phyloP scores from a whole-genome alignment of 2,329 filamentous ascomycete species.

The Pyrenophora tritici-repentis region DNA sequence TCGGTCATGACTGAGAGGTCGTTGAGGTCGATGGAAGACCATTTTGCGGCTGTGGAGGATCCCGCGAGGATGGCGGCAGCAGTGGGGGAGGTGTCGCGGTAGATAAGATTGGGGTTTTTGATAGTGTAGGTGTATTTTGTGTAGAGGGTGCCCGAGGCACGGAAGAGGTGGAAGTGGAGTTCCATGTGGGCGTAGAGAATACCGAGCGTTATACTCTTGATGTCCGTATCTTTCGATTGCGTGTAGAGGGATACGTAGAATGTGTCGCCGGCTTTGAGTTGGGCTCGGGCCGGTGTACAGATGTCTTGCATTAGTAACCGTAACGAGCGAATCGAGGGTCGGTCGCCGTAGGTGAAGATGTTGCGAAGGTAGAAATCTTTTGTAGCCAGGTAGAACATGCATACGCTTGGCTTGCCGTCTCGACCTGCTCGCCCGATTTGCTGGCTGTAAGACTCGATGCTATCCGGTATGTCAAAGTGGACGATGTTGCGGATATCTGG shows the following conservation, averaged over 20 bases:
- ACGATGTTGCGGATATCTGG: constrained; percentile 93
- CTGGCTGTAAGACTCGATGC: constrained; percentile 94
- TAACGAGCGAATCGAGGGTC: constrained; percentile 60
- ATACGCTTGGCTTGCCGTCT: constrained; percentile 72
- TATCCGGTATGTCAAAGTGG: constrained; percentile 89
- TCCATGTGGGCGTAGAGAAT: constrained; percentile 66
- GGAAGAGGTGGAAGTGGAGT: constrained; percentile 61
- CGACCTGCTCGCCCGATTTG: constrained; percentile 92
- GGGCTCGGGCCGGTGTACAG: constrained; percentile 47
- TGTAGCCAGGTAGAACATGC: constrained; percentile 62
- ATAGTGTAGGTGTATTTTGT: constrained; percentile 58
- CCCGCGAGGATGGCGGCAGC: constrained; percentile 52
- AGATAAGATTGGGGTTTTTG: constrained; percentile 39
- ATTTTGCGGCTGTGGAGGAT: constrained; percentile 51
- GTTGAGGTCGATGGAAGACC: constrained; percentile 57
- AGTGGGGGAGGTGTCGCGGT: constrained; percentile 49
- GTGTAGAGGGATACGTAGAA: constrained; percentile 55
- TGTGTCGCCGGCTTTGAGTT: constrained; percentile 47
- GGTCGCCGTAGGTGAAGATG: constrained; percentile 63
- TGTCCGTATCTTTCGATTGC: constrained; percentile 59
- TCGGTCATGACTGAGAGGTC: constrained; percentile 37
- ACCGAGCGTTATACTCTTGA: constrained; percentile 56
- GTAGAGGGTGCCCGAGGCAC: constrained; percentile 62
- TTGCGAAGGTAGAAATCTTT: constrained; percentile 64
- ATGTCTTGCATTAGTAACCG: constrained; percentile 57